Evolutionary conservation across 179 eudicot genomes (phyloP).

Genomic region (Actinidia polygama): DNA sequence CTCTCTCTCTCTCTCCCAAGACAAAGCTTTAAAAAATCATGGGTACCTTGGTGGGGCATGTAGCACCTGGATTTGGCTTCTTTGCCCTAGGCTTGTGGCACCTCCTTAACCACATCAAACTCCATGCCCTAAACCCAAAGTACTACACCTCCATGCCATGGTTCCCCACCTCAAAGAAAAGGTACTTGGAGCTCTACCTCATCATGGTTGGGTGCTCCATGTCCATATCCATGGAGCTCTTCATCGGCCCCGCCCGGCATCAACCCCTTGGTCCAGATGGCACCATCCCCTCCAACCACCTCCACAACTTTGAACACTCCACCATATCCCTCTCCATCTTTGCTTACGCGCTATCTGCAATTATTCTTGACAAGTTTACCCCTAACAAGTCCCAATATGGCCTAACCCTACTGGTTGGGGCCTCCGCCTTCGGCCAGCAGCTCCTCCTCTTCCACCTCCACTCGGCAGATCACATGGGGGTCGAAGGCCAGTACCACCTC

Average conservation of each 20-base stretch:
- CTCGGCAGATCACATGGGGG: conserved; percentile 84
- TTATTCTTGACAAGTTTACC: conserved; percentile 42
- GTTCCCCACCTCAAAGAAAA: conserved; percentile 50
- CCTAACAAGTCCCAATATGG: conserved; percentile 32
- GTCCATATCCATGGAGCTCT: conserved; percentile 81
- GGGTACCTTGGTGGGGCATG: conserved; percentile 80
- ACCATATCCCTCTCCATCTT: conserved; percentile 62
- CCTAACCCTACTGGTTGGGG: conserved; percentile 51
- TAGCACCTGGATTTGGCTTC: conserved; percentile 77
- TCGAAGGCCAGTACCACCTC: conserved; percentile 85
- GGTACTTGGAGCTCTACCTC: conserved; percentile 58
- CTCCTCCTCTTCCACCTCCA: conserved; percentile 77
- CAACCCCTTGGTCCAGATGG: conserved; percentile 75
- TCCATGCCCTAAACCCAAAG: conserved; percentile 44
- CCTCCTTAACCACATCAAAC: conserved; percentile 61
- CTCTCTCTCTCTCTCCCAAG: too few species aligned
- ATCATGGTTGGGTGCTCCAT: conserved; percentile 50
- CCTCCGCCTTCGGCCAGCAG: conserved; percentile 67
- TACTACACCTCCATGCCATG: conserved; percentile 54
- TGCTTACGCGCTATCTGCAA: conserved; percentile 55
- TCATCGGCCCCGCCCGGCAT: conserved; percentile 68
- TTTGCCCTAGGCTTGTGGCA: conserved; percentile 78
- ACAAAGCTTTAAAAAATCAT: conserved; percentile 21
- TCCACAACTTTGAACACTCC: conserved; percentile 88
- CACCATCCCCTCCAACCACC: conserved; percentile 82